Evolutionary conservation across 495 filamentous ascomycete species (phyloP).

Genomic region (Trichoderma erinaceum): DNA sequence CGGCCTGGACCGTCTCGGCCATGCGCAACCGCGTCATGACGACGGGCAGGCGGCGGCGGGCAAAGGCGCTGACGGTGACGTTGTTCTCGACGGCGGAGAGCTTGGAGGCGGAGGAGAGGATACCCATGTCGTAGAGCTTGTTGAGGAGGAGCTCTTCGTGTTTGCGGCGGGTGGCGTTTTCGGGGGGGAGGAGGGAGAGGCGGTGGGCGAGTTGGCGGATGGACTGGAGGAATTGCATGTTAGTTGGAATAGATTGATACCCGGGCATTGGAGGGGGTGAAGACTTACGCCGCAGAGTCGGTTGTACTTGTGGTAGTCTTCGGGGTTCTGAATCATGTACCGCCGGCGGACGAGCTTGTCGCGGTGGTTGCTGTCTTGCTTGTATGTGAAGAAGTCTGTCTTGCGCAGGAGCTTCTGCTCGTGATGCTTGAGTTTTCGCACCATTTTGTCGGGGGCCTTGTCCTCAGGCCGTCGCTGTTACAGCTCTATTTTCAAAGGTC

Average conservation of each 20-base stretch:
- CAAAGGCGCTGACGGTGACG: constrained; percentile 79
- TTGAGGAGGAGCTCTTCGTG: constrained; percentile 77
- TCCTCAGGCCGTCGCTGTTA: neutral
- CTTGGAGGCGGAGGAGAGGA: constrained; percentile 65
- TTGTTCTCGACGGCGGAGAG: constrained; percentile 80
- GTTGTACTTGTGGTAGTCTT: constrained; percentile 89
- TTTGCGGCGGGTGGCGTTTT: constrained; percentile 68
- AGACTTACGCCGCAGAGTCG: constrained; percentile 60
- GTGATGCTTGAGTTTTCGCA: constrained; percentile 87
- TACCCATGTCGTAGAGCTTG: constrained; percentile 87
- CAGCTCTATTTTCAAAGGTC: neutral
- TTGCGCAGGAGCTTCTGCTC: constrained; percentile 76
- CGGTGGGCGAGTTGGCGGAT: constrained; percentile 83
- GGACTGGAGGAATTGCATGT: constrained; percentile 36
- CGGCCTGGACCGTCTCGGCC: constrained; percentile 78
- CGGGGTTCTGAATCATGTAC: constrained; percentile 80
- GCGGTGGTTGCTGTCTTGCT: constrained; percentile 79
- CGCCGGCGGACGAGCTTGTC: constrained; percentile 67
- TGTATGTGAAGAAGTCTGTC: constrained; percentile 92
- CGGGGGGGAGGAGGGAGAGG: constrained; percentile 69
- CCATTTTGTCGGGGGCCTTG: constrained; percentile 50
- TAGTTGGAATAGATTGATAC: constrained; percentile 20
- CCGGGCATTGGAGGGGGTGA: no score
- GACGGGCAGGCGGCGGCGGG: constrained; percentile 70
- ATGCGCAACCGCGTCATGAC: constrained; percentile 83